A percentile compares a stretch with the other conserved stretches of the same genome.
These are phyloP conservation scores for Hevea brasiliensis DNA, from an alignment of 345 rosid genomes.

Conservation along the genomic window DNA sequence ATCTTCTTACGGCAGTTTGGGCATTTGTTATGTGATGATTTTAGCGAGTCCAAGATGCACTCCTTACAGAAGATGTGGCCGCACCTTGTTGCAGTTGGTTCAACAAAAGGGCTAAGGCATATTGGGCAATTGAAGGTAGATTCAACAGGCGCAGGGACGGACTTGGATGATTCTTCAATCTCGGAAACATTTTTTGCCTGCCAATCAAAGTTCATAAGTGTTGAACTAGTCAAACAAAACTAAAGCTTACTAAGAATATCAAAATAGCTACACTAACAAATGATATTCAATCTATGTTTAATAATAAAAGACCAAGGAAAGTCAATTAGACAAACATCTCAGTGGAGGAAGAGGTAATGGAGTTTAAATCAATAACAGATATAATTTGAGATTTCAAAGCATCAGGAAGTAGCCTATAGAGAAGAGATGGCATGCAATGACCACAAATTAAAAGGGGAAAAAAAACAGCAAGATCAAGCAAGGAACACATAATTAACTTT, in stretches of 20 bases:
- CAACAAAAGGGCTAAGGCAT: conserved; percentile 20
- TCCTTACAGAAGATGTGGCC: conserved; percentile 31
- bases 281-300: neutral
- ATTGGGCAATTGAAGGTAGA: conserved; percentile 17
- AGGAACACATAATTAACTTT: neutral
- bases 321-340: neutral
- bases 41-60: conserved; percentile 12
- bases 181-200: conserved; percentile 3
- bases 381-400: neutral
- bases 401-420: neutral
- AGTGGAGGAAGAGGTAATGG: neutral
- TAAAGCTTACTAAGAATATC: too few species aligned
- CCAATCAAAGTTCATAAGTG: neutral
- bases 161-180: neutral
- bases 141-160: neutral
- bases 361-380: neutral
- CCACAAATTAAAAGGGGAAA: neutral
- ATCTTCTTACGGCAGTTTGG: conserved; percentile 26
- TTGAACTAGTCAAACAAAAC: neutral
- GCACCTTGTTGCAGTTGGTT: conserved; percentile 23
- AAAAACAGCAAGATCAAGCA: neutral
- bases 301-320: neutral
- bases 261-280: neutral
- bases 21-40: conserved; percentile 17
- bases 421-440: neutral